Evolutionary conservation across 768 basidiomycete genomes (phyloP).

Genomic region (Collybia nuda): DNA sequence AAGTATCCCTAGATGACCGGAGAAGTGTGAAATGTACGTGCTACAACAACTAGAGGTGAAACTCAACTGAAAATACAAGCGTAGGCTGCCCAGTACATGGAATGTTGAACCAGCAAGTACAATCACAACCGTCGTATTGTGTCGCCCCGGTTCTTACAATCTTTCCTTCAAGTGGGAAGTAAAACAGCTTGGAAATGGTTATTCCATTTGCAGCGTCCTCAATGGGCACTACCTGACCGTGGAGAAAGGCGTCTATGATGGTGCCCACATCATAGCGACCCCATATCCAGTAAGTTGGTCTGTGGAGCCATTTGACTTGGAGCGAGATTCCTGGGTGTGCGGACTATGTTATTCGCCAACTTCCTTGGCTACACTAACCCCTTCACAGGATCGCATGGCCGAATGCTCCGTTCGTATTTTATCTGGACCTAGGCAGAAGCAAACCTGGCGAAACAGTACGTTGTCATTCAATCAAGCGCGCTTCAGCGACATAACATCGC

Average conservation of each 20-base stretch:
- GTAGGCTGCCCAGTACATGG: conserved; percentile 17
- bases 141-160: background rate
- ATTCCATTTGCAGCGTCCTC: conserved; percentile 24
- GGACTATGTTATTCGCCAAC: background rate
- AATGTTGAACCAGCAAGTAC: conserved; percentile 28
- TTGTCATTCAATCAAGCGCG: background rate
- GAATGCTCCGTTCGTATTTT: conserved; percentile 18
- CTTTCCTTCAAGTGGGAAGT: conserved; percentile 26
- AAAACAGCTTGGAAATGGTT: conserved; percentile 25
- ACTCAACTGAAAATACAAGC: background rate
- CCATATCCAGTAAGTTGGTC: conserved; percentile 32
- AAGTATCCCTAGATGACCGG: conserved; percentile 19
- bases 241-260: conserved; percentile 17
- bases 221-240: conserved; percentile 26
- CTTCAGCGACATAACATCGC: background rate
- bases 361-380: background rate
- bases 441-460: conserved; percentile 4
- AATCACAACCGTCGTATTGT: background rate
- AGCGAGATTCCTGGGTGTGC: conserved; percentile 21
- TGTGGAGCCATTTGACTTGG: conserved; percentile 17
- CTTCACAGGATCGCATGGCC: conserved; percentile 24
- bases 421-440: conserved; percentile 5
- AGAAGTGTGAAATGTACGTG: conserved; percentile 11
- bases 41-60: background rate
- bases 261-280: conserved; percentile 18